Conservation (phyloP, 2,329 filamentous ascomycete genomes). For the Fusarium sp. region DNA sequence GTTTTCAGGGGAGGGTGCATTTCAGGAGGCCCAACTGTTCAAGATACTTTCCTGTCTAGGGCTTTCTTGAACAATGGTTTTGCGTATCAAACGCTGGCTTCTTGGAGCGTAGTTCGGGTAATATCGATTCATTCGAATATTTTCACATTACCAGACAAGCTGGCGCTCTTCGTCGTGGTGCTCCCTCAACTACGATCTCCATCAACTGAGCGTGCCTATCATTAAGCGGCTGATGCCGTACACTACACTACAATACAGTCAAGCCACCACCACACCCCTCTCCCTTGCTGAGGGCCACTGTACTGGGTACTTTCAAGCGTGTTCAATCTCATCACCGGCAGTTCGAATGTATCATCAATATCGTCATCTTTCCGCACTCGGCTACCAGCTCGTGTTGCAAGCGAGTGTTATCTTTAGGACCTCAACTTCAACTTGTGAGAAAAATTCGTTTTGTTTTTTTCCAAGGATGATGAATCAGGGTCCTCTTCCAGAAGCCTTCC, state of each 20-base stretch:
- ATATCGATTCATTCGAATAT: background rate
- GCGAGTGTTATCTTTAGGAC: background rate
- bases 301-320: background rate
- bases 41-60: background rate
- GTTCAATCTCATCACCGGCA: conserved; percentile 3
- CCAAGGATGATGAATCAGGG: conserved; percentile 27
- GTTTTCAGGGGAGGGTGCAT: background rate
- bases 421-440: background rate
- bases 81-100: background rate
- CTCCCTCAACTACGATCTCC: background rate
- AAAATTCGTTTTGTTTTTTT: background rate
- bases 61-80: background rate
- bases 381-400: conserved; percentile 7
- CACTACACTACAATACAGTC: background rate
- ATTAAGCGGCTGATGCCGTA: background rate
- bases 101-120: background rate
- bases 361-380: background rate
- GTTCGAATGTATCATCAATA: background rate
- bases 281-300: background rate
- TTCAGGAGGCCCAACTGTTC: background rate
- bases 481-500: conserved; percentile 34
- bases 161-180: background rate
- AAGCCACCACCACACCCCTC: conserved; percentile 12
- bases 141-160: background rate
- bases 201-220: background rate